A percentile compares a stretch with the other conserved stretches of the same genome.
These are phyloP conservation scores for Boletus rex-veris DNA, from an alignment of 768 basidiomycete species.

Conservation along the genomic window DNA sequence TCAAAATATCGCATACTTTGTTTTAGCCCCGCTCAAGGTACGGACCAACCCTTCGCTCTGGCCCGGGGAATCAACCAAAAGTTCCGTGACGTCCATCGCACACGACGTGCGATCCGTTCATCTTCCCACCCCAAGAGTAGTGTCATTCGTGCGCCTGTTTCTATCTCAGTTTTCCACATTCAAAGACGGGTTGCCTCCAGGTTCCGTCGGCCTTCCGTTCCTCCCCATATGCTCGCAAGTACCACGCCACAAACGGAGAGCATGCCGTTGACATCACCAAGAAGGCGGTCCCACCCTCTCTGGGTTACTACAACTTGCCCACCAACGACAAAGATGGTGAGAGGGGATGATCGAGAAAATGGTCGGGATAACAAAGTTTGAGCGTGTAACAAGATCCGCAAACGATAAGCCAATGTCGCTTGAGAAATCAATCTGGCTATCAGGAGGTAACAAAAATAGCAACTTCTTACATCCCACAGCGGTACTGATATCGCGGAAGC, in stretches of 20 bases:
- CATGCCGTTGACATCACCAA: constrained; percentile 4
- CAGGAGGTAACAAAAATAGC: background rate
- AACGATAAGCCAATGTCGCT: background rate
- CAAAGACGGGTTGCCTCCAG: background rate
- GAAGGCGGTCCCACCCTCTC: no score
- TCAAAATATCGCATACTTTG: background rate
- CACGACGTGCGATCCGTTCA: background rate
- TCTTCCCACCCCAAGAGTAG: background rate
- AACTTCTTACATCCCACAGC: background rate
- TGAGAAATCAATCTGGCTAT: no score
- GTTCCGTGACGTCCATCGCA: no score
- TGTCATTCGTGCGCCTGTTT: background rate
- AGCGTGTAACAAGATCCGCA: background rate
- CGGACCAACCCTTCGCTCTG: background rate
- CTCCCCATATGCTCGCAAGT: constrained; percentile 8
- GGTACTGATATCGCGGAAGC: no score
- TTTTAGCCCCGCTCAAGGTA: background rate
- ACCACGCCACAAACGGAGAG: constrained; percentile 1
- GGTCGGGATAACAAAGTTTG: background rate
- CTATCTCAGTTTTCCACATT: background rate
- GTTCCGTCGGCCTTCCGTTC: background rate
- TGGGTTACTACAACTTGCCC: no score
- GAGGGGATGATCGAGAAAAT: background rate
- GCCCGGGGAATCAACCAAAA: no score
- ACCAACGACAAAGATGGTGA: no score